A percentile compares a stretch with the other conserved stretches of the same genome.
Conservation (phyloP, 176 grass and related monocot genomes). For the Aegilops umbellulata region DNA sequence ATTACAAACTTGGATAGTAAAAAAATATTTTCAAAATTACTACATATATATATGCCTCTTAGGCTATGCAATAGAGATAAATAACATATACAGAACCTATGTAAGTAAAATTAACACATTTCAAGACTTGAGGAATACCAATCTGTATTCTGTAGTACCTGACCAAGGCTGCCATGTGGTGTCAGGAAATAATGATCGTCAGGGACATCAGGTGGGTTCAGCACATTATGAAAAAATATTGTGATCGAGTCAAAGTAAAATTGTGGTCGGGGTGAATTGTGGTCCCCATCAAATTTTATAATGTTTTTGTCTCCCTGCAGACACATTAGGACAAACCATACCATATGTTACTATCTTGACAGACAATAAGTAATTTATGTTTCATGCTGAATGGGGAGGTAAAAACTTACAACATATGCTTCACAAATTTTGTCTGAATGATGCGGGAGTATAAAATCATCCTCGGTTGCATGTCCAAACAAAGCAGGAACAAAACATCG, state of each 20-base stretch:
- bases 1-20: no score
- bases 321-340: conserved; percentile 31
- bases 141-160: conserved; percentile 47
- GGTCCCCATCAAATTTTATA: conserved; percentile 98
- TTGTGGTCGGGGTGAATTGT: conserved; percentile 95
- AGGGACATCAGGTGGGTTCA: conserved; percentile 73
- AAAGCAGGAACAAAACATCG: conserved; percentile 87
- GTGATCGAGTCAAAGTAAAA: conserved; percentile 99
- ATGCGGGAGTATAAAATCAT: conserved; percentile 96
- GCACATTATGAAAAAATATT: conserved; percentile 99
- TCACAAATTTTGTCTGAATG: conserved; percentile 93
- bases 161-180: conserved; percentile 47
- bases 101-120: conserved; percentile 30
- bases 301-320: conserved; percentile 99
- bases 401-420: conserved; percentile 73
- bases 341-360: conserved; percentile 32
- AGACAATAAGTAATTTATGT: conserved; percentile 23
- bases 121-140: neutral
- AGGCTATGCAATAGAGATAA: no score
- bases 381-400: neutral
- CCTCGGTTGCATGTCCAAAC: conserved; percentile 91
- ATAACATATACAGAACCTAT: conserved; percentile 11
- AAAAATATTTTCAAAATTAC: no score
- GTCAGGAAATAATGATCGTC: conserved; percentile 58
- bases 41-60: no score